These are phyloP conservation scores for Saccharomyces pastorianus DNA, from an alignment of 1,139 yeast genomes.

Conservation along the genomic window DNA sequence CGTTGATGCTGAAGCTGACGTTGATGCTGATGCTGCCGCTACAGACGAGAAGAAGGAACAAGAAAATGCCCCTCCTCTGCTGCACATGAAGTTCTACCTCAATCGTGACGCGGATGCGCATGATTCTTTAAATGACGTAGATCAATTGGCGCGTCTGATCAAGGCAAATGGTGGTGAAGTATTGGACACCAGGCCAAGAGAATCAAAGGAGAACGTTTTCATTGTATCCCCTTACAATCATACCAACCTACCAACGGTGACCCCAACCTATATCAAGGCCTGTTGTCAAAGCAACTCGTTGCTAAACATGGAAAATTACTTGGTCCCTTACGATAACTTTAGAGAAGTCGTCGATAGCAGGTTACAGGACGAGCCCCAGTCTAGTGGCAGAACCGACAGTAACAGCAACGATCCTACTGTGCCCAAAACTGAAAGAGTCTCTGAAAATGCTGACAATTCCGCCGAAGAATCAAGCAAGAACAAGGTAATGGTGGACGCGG, in stretches of 20 bases:
- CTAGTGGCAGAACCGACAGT: neutral
- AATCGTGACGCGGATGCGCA: constrained; percentile 20
- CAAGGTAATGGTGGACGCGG: constrained; percentile 3
- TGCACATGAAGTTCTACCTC: constrained; percentile 18
- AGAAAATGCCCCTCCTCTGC: neutral
- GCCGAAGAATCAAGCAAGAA: constrained; percentile 10
- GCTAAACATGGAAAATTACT: constrained; percentile 17
- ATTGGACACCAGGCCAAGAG: neutral
- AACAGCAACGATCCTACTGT: neutral
- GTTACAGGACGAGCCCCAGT: neutral
- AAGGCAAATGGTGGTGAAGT: constrained; percentile 11
- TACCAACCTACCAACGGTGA: constrained; percentile 24
- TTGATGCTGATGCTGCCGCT: neutral
- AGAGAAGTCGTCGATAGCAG: constrained; percentile 17
- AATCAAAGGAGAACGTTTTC: constrained; percentile 6
- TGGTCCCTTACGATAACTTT: constrained; percentile 25
- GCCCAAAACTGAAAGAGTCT: neutral
- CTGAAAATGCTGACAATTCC: constrained; percentile 3
- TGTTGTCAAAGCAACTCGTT: constrained; percentile 20
- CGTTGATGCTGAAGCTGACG: neutral
- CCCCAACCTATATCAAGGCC: constrained; percentile 24
- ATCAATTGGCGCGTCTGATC: constrained; percentile 10
- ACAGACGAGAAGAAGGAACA: neutral
- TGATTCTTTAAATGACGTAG: constrained; percentile 11
- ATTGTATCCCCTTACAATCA: constrained; percentile 27